phyloP scores from a whole-genome alignment of 2,329 filamentous ascomycete genomes.

The Drechslerella dactyloides region DNA sequence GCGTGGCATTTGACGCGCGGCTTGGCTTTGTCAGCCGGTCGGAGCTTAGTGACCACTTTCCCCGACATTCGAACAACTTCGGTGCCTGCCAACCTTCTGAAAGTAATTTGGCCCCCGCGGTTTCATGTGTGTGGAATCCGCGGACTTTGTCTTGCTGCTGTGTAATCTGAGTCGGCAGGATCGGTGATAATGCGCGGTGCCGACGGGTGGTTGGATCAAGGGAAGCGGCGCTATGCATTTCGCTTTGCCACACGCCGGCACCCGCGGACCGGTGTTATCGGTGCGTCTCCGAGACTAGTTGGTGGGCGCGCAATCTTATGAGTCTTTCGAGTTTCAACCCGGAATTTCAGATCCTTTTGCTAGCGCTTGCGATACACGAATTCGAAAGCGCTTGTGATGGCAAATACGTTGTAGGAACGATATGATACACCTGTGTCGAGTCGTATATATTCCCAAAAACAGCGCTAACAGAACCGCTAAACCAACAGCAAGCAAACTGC shows the following conservation, averaged over 20 bases:
- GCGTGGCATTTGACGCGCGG: conserved; percentile 50
- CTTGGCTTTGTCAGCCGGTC: conserved; percentile 44
- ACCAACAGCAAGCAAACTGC: too few relatives aligned
- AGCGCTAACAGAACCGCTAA: too few relatives aligned
- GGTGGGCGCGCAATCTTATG: neutral
- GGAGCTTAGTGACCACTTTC: conserved; percentile 39
- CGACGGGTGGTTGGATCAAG: conserved; percentile 26
- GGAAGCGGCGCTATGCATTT: neutral
- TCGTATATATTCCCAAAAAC: too few relatives aligned
- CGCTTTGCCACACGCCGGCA: conserved; percentile 7
- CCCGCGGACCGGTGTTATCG: neutral
- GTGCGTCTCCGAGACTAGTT: neutral
- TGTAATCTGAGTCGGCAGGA: conserved; percentile 16
- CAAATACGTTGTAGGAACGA: too few relatives aligned
- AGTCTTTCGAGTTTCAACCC: neutral
- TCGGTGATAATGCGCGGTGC: conserved; percentile 34
- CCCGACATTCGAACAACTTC: conserved; percentile 42
- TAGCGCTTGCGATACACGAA: neutral
- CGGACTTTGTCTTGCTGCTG: conserved; percentile 13
- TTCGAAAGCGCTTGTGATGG: too few relatives aligned
- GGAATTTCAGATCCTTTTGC: neutral
- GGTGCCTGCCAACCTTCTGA: conserved; percentile 9
- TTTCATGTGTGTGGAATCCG: conserved; percentile 1
- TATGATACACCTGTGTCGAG: too few relatives aligned
- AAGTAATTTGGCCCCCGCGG: neutral